A percentile compares a stretch with the other conserved stretches of the same genome.
These are phyloP conservation scores for Colletotrichum liriopes DNA, from an alignment of 2,329 filamentous ascomycete genomes.

Conservation along the genomic window DNA sequence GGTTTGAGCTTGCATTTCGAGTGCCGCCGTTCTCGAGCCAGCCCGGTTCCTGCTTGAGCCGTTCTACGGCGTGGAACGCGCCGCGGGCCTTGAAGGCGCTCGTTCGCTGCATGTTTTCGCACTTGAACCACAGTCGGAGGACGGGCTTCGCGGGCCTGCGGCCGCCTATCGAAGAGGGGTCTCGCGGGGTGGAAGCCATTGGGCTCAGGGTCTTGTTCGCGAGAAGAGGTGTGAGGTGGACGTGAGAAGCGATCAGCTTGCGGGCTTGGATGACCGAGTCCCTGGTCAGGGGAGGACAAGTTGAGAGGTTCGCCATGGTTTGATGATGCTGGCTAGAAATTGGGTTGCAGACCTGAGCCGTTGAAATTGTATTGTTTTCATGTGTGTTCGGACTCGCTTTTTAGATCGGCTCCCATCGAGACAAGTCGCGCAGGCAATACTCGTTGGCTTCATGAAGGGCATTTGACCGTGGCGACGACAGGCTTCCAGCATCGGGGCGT, in stretches of 20 bases:
- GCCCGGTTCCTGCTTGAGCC: no score
- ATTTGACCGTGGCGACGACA: no score
- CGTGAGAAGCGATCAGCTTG: slow-evolving; percentile 75
- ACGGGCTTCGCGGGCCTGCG: no score
- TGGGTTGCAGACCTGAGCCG: background rate
- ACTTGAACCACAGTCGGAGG: no score
- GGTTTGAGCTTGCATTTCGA: slow-evolving; percentile 82
- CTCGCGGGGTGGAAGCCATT: no score
- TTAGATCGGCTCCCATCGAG: background rate
- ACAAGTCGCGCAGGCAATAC: background rate
- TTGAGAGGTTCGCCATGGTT: slow-evolving; percentile 63
- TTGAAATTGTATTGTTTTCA: background rate
- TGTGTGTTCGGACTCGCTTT: background rate
- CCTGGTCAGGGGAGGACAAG: slow-evolving; percentile 74
- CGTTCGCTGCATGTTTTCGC: no score
- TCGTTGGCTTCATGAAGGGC: no score
- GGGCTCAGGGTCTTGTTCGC: slow-evolving; percentile 64
- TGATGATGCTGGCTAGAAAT: background rate
- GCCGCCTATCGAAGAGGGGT: no score
- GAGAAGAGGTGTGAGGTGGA: slow-evolving; percentile 83
- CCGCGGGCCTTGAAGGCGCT: no score
- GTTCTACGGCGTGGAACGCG: no score
- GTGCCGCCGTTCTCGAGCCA: slow-evolving; percentile 69
- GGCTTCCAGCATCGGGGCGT: no score
- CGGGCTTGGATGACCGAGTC: slow-evolving; percentile 77